Percentiles rank a stretch among this genome's conserved stretches.
Evolutionary conservation across 2,329 filamentous ascomycete species (phyloP).

Genomic region (Xylogone sp.): DNA sequence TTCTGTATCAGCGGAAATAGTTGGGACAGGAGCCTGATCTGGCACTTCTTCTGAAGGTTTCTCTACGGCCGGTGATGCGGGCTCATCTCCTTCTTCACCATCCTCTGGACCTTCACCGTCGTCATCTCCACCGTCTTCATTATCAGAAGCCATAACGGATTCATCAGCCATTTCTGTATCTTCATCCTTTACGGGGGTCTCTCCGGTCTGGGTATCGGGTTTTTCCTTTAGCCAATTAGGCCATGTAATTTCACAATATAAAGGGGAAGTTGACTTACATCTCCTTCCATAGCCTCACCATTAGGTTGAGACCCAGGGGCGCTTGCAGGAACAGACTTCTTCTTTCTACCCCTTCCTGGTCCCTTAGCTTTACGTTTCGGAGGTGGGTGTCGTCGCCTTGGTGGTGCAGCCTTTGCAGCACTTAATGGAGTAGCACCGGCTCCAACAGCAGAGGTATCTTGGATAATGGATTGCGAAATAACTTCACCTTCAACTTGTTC

Average conservation of each 20-base stretch:
- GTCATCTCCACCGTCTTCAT: conserved; percentile 20
- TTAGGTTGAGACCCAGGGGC: conserved; percentile 9
- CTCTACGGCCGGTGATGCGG: conserved; percentile 32
- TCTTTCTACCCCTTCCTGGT: conserved; percentile 73
- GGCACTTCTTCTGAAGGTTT: conserved; percentile 25
- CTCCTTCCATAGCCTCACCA: conserved; percentile 7
- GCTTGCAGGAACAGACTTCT: conserved; percentile 45
- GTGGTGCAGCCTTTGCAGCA: conserved; percentile 40
- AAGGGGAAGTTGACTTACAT: conserved; percentile 17
- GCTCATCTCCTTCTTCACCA: conserved; percentile 45
- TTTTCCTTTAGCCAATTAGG: conserved; percentile 6
- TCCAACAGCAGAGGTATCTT: conserved; percentile 51
- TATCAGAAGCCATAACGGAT: conserved; percentile 22
- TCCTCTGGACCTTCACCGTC: conserved; percentile 30
- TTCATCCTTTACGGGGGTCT: conserved; percentile 16
- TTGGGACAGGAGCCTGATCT: conserved; percentile 12
- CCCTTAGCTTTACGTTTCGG: conserved; percentile 74
- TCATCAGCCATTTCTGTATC: conserved; percentile 30
- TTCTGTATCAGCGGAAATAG: conserved; percentile 8
- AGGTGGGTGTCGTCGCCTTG: conserved; percentile 53
- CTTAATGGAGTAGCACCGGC: conserved; percentile 21
- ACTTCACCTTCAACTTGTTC: conserved; percentile 81
- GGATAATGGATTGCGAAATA: conserved; percentile 58
- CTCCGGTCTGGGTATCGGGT: conserved; percentile 11
- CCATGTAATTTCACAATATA: neutral